Conservation (phyloP, 225 moss, liverwort and hornwort species). For the Sphagnum contortum region DNA sequence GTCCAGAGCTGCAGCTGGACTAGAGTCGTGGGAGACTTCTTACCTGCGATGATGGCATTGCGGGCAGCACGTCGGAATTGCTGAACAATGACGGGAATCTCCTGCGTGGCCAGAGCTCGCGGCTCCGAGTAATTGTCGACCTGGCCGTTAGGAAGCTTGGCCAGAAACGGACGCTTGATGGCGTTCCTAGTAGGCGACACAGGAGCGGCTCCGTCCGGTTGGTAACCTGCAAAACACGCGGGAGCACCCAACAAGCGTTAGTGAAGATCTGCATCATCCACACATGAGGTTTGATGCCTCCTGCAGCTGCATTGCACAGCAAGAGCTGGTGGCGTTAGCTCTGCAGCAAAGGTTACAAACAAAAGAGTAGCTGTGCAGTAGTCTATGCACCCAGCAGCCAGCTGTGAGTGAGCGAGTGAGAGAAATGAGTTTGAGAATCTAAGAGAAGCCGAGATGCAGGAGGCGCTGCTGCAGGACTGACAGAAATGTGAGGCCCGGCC, state of each 20-base stretch:
- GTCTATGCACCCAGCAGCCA: constrained; percentile 15
- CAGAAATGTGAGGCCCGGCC: constrained; percentile 45
- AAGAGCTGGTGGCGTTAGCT: too few relatives aligned
- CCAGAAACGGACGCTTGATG: constrained; percentile 21
- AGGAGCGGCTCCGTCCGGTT: constrained; percentile 49
- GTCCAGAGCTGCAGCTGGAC: too few relatives aligned
- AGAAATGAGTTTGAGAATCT: too few relatives aligned
- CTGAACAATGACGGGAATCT: constrained; percentile 15
- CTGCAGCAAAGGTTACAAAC: too few relatives aligned
- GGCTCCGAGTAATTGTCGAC: constrained; percentile 20
- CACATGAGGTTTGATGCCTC: too few relatives aligned
- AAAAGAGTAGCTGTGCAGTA: background rate
- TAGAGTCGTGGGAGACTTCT: background rate
- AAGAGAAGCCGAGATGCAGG: too few relatives aligned
- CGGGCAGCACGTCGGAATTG: constrained; percentile 20
- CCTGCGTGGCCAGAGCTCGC: constrained; percentile 18
- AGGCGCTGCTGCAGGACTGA: constrained; percentile 7
- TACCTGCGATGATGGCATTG: constrained; percentile 38
- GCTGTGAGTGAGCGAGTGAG: too few relatives aligned
- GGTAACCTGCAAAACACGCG: constrained; percentile 21
- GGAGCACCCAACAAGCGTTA: too few relatives aligned
- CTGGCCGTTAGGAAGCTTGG: constrained; percentile 11
- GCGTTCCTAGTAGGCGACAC: constrained; percentile 33
- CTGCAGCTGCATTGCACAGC: too few relatives aligned
- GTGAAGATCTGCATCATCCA: too few relatives aligned